Conservation (phyloP, 257 asterid genomes). For the Solanum paucissectum region DNA sequence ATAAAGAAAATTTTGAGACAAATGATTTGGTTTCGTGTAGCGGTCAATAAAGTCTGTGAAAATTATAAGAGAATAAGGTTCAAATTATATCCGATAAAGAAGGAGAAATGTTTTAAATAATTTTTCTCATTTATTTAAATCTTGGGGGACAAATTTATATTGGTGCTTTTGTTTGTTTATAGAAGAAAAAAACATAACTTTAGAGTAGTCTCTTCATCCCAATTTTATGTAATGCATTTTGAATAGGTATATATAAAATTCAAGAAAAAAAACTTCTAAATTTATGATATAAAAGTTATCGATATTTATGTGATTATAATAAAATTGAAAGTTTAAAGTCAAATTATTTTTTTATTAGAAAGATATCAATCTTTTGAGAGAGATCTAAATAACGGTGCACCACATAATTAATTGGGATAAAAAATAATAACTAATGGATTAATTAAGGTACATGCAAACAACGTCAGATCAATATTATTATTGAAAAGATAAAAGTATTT, state of each 20-base stretch:
- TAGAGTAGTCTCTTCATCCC: neutral
- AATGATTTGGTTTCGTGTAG: neutral
- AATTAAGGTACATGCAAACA: neutral
- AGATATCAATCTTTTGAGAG: neutral
- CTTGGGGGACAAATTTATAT: neutral
- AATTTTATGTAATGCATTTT: neutral
- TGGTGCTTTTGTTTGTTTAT: neutral
- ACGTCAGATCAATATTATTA: no score
- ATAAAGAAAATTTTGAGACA: neutral
- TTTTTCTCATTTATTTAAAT: neutral
- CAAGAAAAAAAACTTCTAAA: no score
- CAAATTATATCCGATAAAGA: neutral
- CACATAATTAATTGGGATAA: neutral
- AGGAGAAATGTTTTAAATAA: neutral
- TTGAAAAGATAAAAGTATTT: neutral
- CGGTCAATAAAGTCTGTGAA: neutral
- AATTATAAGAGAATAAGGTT: neutral
- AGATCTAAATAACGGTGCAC: neutral
- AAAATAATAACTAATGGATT: neutral
- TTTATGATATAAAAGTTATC: neutral
- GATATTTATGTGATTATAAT: neutral
- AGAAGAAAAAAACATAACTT: neutral
- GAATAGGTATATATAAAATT: neutral
- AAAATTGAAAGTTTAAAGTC: neutral
- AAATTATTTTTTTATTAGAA: neutral